These are phyloP conservation scores for Teratosphaeria epicoccoides DNA, from an alignment of 2,329 filamentous ascomycete genomes.

Conservation along the genomic window DNA sequence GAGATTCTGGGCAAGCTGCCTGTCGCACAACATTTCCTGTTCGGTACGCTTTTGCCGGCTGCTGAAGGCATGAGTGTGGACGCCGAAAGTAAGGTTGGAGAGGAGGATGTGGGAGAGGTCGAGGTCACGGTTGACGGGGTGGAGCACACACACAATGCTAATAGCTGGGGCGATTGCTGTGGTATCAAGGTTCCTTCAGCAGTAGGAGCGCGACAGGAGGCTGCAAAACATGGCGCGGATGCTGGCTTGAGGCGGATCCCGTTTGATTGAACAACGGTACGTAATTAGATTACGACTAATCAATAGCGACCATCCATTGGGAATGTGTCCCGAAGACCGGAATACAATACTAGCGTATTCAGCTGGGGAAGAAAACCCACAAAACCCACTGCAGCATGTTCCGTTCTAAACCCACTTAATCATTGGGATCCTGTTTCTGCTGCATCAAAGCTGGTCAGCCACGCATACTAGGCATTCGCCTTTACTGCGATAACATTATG, in stretches of 20 bases:
- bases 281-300: not conserved
- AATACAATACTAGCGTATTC: too few relatives aligned
- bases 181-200: conserved; percentile 96
- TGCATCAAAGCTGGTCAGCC: too few relatives aligned
- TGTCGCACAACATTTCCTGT: conserved; percentile 98
- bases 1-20: conserved; percentile 89
- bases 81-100: conserved; percentile 41
- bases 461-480: too few relatives aligned
- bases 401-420: too few relatives aligned
- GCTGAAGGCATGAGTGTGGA: conserved; percentile 68
- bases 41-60: conserved; percentile 74
- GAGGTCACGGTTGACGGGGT: conserved; percentile 55
- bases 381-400: too few relatives aligned
- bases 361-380: too few relatives aligned
- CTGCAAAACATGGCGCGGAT: conserved; percentile 60
- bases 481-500: too few relatives aligned
- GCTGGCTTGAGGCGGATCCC: conserved; percentile 62
- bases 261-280: conserved; percentile 54
- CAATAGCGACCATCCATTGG: not conserved
- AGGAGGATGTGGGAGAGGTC: conserved; percentile 44
- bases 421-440: too few relatives aligned
- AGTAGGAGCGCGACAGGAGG: conserved; percentile 79
- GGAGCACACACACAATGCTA: conserved; percentile 47
- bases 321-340: not conserved
- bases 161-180: conserved; percentile 87